phyloP scores from a whole-genome alignment of 1,139 yeast genomes.

The Spencermartinsiella ligniputridi region DNA sequence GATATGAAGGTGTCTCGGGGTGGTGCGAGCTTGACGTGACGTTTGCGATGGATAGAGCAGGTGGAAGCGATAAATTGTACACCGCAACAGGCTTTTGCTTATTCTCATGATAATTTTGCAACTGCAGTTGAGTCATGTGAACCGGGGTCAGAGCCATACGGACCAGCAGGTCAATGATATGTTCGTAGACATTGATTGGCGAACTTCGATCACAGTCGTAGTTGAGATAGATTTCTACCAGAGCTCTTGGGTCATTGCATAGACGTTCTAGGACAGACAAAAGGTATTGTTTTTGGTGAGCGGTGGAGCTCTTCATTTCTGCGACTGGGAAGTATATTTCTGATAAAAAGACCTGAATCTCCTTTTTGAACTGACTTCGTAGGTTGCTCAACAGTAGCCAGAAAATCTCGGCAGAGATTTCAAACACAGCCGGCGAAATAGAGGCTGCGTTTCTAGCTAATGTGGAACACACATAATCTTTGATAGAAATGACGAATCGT shows the following conservation, averaged over 20 bases:
- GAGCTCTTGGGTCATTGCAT: conserved; percentile 82
- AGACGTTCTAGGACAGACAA: conserved; percentile 72
- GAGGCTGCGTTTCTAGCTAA: conserved; percentile 92
- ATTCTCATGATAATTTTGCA: conserved; percentile 59
- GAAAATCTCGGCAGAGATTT: conserved; percentile 84
- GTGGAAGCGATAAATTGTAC: conserved; percentile 67
- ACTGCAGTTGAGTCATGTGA: conserved; percentile 67
- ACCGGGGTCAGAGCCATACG: conserved; percentile 66
- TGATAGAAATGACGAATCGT: conserved; percentile 69
- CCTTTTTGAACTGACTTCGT: conserved; percentile 83
- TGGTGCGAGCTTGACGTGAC: conserved; percentile 44
- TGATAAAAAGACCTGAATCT: conserved; percentile 87
- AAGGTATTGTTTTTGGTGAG: conserved; percentile 87
- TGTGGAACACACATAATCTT: conserved; percentile 78
- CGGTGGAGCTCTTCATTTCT: conserved; percentile 84
- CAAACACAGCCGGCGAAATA: conserved; percentile 86
- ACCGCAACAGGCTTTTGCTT: conserved; percentile 61
- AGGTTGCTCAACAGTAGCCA: conserved; percentile 83
- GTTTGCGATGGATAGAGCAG: conserved; percentile 69
- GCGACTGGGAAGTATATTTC: conserved; percentile 93
- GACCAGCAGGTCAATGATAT: conserved; percentile 71
- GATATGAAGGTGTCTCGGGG: conserved; percentile 45
- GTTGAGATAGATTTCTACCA: conserved; percentile 88
- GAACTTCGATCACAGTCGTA: conserved; percentile 83
- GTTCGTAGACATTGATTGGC: conserved; percentile 83